Evolutionary conservation across 345 rosid genomes (phyloP), one percentile per base, ranked within the genome.

Genomic region (Gossypium arboreum): DNA sequence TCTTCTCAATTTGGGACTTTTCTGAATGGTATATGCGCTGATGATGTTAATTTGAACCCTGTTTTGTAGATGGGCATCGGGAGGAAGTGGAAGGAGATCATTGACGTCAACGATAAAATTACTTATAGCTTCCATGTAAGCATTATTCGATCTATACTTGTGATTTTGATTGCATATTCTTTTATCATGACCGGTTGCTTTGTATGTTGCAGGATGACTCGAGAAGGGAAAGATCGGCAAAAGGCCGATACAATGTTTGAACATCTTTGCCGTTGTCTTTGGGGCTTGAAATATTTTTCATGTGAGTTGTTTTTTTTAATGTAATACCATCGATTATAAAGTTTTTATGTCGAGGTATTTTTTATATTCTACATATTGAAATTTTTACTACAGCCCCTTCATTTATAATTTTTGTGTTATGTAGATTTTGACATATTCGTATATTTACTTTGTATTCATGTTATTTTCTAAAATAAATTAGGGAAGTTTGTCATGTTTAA

Each of bases 61-160:
- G 43, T 73, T 51, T 2, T 68, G 79, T 78, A 94, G 98, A 92
- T 82, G 90, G 78, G 94, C 85, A 89, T 92, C 56, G 98, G 97
- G 52, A 88, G 85, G 87, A 94, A 94, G 87, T 94, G 98, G 98
- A 94, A 94, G 88, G 97, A 94, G 82, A 78, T 92, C 76, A 80
- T 94, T 60, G 91, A 87, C 4, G 74, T 84, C 80, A 81, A 84
- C 17, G 97, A 94, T 48, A 91, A 86, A 90, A 88, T 94, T 74
- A 76, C 86, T 68, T 94, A 92, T 90, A 88, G 79, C 82, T 91
- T 92, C 78, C 97, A 88, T 79, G 98, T 91, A 87, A 85, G 73
- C 79, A 64, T 75, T 29, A 3, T 72, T 52, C 39, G 16, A 2
- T 12, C 7, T 68, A 15, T 44, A 27, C 74, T 76, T 52, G 7